These are phyloP conservation scores for Nakataea oryzae DNA, from an alignment of 2,329 filamentous ascomycete genomes.

Conservation along the genomic window DNA sequence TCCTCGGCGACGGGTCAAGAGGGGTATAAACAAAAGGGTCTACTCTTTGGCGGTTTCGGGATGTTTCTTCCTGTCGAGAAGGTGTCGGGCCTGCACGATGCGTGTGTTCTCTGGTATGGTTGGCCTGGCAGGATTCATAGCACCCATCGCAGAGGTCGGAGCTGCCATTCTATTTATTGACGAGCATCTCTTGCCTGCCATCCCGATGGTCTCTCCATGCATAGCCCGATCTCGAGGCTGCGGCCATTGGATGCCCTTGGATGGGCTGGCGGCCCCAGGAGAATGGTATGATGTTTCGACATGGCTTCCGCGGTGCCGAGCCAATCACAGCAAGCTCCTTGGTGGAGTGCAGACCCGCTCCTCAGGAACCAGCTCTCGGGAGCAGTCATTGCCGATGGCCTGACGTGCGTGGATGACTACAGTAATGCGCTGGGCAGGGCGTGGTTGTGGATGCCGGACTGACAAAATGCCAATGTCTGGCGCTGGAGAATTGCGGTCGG, in stretches of 20 bases:
- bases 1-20: background rate
- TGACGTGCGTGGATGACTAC: background rate
- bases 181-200: background rate
- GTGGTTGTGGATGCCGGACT: too few species aligned
- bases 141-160: background rate
- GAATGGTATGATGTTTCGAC: background rate
- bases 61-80: background rate
- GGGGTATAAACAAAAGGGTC: background rate
- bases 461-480: background rate
- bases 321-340: background rate
- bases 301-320: background rate
- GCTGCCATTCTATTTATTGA: background rate
- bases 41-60: background rate
- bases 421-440: background rate
- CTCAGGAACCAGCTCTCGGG: background rate
- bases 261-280: background rate
- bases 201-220: background rate
- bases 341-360: background rate
- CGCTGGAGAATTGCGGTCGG: background rate
- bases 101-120: background rate
- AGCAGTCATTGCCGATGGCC: background rate
- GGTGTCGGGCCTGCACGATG: background rate
- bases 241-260: background rate
- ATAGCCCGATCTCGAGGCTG: background rate
- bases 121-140: background rate